A percentile compares a stretch with the other conserved stretches of the same genome.
These are phyloP conservation scores for Sarocladiaceae sp. DNA, from an alignment of 2,329 filamentous ascomycete genomes.

Conservation along the genomic window DNA sequence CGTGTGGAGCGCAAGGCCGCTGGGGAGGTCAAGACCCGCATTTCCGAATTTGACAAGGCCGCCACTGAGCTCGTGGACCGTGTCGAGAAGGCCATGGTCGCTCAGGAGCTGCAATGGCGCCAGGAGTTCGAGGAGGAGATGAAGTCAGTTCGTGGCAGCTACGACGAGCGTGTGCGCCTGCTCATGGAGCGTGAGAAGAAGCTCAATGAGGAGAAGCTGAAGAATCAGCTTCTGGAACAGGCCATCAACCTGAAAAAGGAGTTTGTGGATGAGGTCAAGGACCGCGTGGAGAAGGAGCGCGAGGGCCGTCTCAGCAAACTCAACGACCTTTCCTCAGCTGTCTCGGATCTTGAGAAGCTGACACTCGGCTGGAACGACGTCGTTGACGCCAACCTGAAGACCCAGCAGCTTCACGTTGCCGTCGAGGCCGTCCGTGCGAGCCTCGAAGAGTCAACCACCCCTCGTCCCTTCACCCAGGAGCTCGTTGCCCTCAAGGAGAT, in stretches of 20 bases:
- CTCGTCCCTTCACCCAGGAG: conserved; percentile 84
- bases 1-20: conserved; percentile 66
- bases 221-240: conserved; percentile 85
- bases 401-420: conserved; percentile 92
- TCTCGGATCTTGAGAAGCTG: conserved; percentile 79
- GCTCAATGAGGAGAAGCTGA: conserved; percentile 73
- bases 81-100: conserved; percentile 76
- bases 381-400: conserved; percentile 83
- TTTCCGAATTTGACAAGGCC: conserved; percentile 76
- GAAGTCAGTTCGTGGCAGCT: conserved; percentile 67
- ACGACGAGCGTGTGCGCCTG: conserved; percentile 71
- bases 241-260: conserved; percentile 81
- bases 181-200: conserved; percentile 75
- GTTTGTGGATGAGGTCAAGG: conserved; percentile 71
- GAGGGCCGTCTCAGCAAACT: conserved; percentile 81
- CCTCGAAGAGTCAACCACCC: conserved; percentile 63
- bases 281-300: conserved; percentile 82
- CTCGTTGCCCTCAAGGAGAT: conserved; percentile 93
- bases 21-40: conserved; percentile 63
- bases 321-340: conserved; percentile 67
- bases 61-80: conserved; percentile 81
- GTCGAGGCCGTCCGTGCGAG: conserved; percentile 86
- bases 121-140: conserved; percentile 85
- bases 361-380: conserved; percentile 87
- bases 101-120: conserved; percentile 77